Evolutionary conservation across 2,329 filamentous ascomycete species (phyloP).

Genomic region (Cladorrhinum sp.): DNA sequence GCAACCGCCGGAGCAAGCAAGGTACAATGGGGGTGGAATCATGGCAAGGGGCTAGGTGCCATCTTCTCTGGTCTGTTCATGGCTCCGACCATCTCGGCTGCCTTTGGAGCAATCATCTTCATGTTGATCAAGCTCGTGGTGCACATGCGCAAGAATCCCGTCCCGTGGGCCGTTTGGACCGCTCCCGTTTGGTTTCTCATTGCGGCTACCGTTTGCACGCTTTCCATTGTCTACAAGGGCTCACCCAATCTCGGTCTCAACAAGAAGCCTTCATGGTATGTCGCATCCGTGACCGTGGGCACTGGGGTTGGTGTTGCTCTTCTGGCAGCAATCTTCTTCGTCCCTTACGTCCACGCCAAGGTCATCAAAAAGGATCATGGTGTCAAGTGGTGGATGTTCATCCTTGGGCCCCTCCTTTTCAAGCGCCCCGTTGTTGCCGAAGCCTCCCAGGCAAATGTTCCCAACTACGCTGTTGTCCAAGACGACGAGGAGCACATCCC

Average conservation of each 20-base stretch:
- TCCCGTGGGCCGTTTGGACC: constrained; percentile 69
- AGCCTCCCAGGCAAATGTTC: constrained; percentile 58
- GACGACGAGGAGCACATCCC: constrained; percentile 49
- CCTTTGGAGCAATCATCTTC: constrained; percentile 67
- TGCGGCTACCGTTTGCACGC: constrained; percentile 68
- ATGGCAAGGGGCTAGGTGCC: constrained; percentile 65
- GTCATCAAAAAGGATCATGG: constrained; percentile 67
- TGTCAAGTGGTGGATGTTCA: constrained; percentile 61
- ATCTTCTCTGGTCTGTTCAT: constrained; percentile 71
- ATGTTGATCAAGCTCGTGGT: constrained; percentile 69
- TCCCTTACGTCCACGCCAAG: constrained; percentile 65
- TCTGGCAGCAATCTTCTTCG: constrained; percentile 66
- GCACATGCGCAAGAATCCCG: constrained; percentile 67
- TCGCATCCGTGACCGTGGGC: constrained; percentile 64
- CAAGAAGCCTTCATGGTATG: constrained; percentile 66
- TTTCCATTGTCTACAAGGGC: constrained; percentile 79
- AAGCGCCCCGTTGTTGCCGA: constrained; percentile 54
- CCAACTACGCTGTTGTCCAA: constrained; percentile 76
- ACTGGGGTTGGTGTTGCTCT: constrained; percentile 57
- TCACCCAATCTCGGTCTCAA: constrained; percentile 64
- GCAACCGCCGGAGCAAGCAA: constrained; percentile 59
- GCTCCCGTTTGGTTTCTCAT: constrained; percentile 77
- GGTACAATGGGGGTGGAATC: constrained; percentile 69
- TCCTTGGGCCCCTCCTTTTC: constrained; percentile 63
- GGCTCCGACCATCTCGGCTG: constrained; percentile 64